Conservation (phyloP, 2,329 filamentous ascomycete species). For the Diaporthe caulivora region DNA sequence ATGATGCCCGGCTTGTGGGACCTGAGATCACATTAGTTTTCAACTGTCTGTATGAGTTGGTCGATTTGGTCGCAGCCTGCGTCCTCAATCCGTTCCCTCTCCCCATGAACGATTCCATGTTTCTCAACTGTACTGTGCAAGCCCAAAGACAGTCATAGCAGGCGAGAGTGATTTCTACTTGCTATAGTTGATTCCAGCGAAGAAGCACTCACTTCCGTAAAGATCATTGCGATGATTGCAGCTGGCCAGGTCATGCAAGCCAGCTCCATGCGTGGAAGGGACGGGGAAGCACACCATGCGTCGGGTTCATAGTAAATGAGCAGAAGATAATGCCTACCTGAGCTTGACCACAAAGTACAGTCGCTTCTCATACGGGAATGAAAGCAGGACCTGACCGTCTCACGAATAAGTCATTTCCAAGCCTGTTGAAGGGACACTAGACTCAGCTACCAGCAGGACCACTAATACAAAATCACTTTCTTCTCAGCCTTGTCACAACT, state of each 20-base stretch:
- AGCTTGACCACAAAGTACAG: constrained; percentile 11
- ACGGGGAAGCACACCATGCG: no score
- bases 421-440: neutral
- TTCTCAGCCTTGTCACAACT: constrained; percentile 2
- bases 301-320: neutral
- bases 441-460: neutral
- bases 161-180: neutral
- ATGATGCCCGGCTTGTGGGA: neutral
- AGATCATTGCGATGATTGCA: neutral
- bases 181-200: neutral
- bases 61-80: neutral
- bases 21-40: constrained; percentile 10
- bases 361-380: neutral
- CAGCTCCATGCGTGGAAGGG: neutral
- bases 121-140: neutral
- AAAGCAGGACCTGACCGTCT: neutral
- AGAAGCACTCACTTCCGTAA: neutral
- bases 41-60: no score
- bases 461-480: constrained; percentile 5
- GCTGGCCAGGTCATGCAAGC: neutral
- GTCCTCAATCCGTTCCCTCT: neutral
- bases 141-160: neutral
- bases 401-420: neutral
- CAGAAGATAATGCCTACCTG: neutral
- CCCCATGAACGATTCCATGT: no score